Evolutionary conservation across 2,329 filamentous ascomycete genomes (phyloP), one percentile per base, ranked within the genome.

Genomic region (Allantophomopsis lycopodina): DNA sequence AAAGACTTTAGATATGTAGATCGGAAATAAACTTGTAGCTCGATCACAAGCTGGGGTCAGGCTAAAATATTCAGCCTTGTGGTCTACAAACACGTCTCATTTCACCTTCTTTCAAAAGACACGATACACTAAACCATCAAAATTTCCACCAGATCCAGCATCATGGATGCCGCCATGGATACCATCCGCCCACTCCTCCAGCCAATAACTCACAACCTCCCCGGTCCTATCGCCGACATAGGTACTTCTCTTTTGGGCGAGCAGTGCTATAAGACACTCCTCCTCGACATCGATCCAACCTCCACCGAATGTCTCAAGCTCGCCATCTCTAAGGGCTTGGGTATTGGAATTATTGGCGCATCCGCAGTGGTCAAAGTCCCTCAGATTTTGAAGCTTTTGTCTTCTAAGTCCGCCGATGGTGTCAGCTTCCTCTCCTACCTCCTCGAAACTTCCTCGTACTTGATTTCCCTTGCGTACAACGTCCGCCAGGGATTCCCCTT

Each of bases 341-440:
- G 91, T 42, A 80, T 96, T 50, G 91, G 79, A 58, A 98, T 98
- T 63, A 87, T 98, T 56, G 81, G 73, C 49, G 86, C 87, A 39
- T 88, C 83, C 20, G 79, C 84, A 40, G 77, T 96, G 52, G 88
- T 98, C 67, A 98, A 98, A 66, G 78, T 98, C 18, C 91, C 91
- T 0, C 91, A 98, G 68, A 89, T 98, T 57, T 61, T 95, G 60
- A 98, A 98, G 68, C 78, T 98, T 38, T 63, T 91, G 54, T 70
- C 71, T 55, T 87, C 85, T 36, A 74, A 78, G 53, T 94, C 86
- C 37, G 78, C 87, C 20, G 74, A 76, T 35, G 91, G 91, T 50
- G 73, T 98, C 45, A 86, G 79, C 37, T 94, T 96, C 64, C 72
- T 94, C 35, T 83, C 84, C 23, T 96, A 95, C 66, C 70, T 91